A percentile compares a stretch with the other conserved stretches of the same genome.
These are phyloP conservation scores for Yamadazyma sp. DNA, from an alignment of 805 yeast genomes.

Conservation along the genomic window DNA sequence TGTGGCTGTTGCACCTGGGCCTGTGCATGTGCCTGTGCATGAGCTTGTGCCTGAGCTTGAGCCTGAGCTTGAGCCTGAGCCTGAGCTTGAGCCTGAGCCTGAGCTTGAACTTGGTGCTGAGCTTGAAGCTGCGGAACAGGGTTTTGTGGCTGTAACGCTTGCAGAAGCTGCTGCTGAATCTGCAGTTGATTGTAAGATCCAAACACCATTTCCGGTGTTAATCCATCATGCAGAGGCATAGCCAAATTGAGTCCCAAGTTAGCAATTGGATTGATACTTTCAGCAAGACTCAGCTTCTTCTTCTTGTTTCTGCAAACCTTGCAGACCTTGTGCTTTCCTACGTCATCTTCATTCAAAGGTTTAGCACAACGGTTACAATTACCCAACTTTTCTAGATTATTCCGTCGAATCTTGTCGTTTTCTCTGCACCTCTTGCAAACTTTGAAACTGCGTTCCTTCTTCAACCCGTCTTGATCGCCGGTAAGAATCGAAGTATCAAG, in stretches of 20 bases:
- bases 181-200: slow-evolving; percentile 11
- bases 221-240: slow-evolving; percentile 6
- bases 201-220: slow-evolving; percentile 11
- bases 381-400: slow-evolving; percentile 55
- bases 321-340: slow-evolving; percentile 58
- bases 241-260: slow-evolving; percentile 6
- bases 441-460: slow-evolving; percentile 43
- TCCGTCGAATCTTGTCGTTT: slow-evolving; percentile 58
- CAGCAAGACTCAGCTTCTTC: slow-evolving; percentile 30
- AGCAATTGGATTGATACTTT: slow-evolving; percentile 3
- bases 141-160: slow-evolving; percentile 17
- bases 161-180: slow-evolving; percentile 17
- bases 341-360: slow-evolving; percentile 44
- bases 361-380: slow-evolving; percentile 64
- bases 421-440: slow-evolving; percentile 67
- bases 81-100: background rate
- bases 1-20: no score
- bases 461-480: slow-evolving; percentile 15
- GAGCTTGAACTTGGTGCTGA: slow-evolving; percentile 10
- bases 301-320: slow-evolving; percentile 51
- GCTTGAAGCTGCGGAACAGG: slow-evolving; percentile 15
- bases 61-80: background rate
- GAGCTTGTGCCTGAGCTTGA: no score
- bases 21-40: no score
- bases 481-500: slow-evolving; percentile 40